Evolutionary conservation across 2,329 filamentous ascomycete species (phyloP).

Genomic region (Alternaria longipes): DNA sequence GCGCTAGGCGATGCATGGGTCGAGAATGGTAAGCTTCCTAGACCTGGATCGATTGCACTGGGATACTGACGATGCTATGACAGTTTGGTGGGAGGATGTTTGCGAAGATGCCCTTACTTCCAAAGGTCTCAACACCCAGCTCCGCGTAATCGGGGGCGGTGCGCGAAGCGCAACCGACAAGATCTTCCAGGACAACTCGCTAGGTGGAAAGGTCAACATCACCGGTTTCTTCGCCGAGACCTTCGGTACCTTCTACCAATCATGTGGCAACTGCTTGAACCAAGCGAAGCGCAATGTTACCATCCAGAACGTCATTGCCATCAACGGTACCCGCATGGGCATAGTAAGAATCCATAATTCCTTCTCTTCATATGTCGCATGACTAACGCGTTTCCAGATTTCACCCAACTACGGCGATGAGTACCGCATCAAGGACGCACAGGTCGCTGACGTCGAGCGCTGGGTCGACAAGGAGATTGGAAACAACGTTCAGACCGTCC

Average conservation of each 20-base stretch:
- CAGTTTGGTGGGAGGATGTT: constrained; percentile 41
- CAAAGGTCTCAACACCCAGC: constrained; percentile 38
- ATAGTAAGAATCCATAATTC: constrained; percentile 20
- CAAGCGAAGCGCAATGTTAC: constrained; percentile 40
- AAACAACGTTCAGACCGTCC: constrained; percentile 39
- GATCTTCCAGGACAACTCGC: constrained; percentile 33
- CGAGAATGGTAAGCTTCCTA: constrained; percentile 29
- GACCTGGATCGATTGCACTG: fast-evolving
- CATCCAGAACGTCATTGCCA: constrained; percentile 37
- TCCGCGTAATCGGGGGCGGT: constrained; percentile 39
- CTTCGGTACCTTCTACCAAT: constrained; percentile 39
- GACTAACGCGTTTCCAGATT: constrained; percentile 14
- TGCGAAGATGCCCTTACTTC: constrained; percentile 37
- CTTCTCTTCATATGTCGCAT: background rate
- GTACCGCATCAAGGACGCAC: constrained; percentile 35
- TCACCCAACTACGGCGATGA: constrained; percentile 39
- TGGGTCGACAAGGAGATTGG: constrained; percentile 40
- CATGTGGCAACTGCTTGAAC: constrained; percentile 38
- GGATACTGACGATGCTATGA: constrained; percentile 8
- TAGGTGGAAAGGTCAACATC: constrained; percentile 36
- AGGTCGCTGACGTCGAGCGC: constrained; percentile 29
- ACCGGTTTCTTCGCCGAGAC: constrained; percentile 38
- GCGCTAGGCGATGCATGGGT: constrained; percentile 39
- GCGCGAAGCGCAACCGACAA: constrained; percentile 39
- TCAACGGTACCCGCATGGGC: constrained; percentile 38